phyloP scores from a whole-genome alignment of 129 eudicot genomes.

The Calendula officinalis region DNA sequence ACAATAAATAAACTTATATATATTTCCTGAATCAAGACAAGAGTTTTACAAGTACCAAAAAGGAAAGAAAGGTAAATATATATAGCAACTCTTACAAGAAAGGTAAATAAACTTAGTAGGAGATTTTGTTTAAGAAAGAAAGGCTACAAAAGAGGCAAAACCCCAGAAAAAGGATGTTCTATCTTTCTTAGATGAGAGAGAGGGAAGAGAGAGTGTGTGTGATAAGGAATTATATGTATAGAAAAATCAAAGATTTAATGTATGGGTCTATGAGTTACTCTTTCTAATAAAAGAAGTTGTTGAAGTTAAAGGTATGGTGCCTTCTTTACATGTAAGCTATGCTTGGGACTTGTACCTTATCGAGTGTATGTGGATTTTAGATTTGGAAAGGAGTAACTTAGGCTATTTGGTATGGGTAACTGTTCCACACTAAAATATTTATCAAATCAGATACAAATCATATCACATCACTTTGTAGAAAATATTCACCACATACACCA shows the following conservation, averaged over 20 bases:
- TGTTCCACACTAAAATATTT: too few relatives aligned
- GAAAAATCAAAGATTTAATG: constrained; percentile 19
- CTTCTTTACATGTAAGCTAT: constrained; percentile 18
- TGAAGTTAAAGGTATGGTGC: constrained; percentile 1
- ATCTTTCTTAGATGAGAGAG: constrained; percentile 29
- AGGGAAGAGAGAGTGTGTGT: too few relatives aligned
- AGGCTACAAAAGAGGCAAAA: constrained; percentile 29
- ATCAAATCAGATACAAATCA: too few relatives aligned
- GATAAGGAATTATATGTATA: background rate
- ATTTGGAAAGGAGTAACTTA: constrained; percentile 30
- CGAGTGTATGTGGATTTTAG: constrained; percentile 13
- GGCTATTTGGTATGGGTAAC: too few relatives aligned
- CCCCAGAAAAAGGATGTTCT: constrained; percentile 35
- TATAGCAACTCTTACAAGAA: too few relatives aligned
- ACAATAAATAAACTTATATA: constrained; percentile 16
- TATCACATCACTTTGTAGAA: too few relatives aligned
- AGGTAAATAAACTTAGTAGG: too few relatives aligned
- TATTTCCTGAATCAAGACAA: constrained; percentile 25
- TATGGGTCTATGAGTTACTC: too few relatives aligned
- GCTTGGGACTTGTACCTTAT: constrained; percentile 17
- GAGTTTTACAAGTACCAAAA: constrained; percentile 8
- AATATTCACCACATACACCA: too few relatives aligned
- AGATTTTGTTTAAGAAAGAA: constrained; percentile 32
- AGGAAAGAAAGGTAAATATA: too few relatives aligned
- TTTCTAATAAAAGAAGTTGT: constrained; percentile 6